phyloP scores from a whole-genome alignment of 345 rosid species.

The Euphorbia pulcherrima region DNA sequence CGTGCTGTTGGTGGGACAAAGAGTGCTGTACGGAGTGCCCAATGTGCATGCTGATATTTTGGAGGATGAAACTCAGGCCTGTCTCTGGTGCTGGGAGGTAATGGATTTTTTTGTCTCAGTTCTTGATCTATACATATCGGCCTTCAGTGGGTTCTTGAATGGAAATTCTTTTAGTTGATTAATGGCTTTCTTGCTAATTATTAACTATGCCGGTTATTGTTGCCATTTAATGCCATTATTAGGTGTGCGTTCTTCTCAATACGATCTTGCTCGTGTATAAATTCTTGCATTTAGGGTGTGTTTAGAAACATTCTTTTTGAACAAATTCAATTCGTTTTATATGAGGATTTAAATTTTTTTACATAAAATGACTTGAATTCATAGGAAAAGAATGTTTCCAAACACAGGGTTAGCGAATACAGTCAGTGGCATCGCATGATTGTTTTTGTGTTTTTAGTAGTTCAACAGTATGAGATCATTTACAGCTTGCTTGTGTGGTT shows the following conservation, averaged over 20 bases:
- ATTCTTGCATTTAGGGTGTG: too few relatives aligned
- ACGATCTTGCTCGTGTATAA: too few relatives aligned
- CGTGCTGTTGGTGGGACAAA: constrained; percentile 65
- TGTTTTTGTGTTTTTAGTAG: neutral
- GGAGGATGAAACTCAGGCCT: constrained; percentile 57
- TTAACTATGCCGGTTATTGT: neutral
- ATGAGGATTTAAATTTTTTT: too few relatives aligned
- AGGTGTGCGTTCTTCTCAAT: neutral
- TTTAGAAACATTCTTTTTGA: too few relatives aligned
- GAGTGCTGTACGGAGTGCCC: constrained; percentile 65
- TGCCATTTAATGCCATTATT: neutral
- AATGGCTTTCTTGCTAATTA: neutral
- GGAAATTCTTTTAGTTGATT: neutral
- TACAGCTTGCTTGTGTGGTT: neutral
- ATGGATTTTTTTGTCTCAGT: neutral
- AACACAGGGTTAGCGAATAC: neutral
- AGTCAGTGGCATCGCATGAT: neutral
- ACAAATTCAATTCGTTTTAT: too few relatives aligned
- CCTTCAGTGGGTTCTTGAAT: neutral
- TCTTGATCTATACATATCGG: neutral
- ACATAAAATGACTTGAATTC: too few relatives aligned
- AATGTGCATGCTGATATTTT: constrained; percentile 73
- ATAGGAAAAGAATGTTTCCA: too few relatives aligned
- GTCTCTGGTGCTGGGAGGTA: constrained; percentile 99
- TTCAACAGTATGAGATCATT: neutral